Evolutionary conservation across 192 early-diverging fungal species (phyloP).

Genomic region (Backusella tuberculispora): DNA sequence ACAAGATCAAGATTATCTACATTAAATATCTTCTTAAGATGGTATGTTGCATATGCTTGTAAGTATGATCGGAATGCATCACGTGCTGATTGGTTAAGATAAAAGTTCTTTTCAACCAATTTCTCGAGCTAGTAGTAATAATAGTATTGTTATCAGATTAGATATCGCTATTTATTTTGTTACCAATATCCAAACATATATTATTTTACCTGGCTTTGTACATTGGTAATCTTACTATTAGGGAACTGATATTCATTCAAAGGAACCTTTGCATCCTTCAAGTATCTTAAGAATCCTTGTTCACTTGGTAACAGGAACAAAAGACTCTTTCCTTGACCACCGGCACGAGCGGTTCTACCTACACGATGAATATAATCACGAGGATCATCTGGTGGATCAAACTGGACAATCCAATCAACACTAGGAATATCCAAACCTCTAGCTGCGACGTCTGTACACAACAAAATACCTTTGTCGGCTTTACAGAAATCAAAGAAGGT

Average conservation of each 20-base stretch:
- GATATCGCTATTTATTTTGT: no score
- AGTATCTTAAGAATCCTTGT: slow-evolving; percentile 92
- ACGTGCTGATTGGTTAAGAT: slow-evolving; percentile 92
- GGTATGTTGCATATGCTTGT: slow-evolving; percentile 93
- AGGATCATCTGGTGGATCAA: slow-evolving; percentile 99
- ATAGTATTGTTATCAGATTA: slow-evolving; percentile 40
- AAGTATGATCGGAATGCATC: slow-evolving; percentile 97
- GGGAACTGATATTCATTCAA: slow-evolving; percentile 99
- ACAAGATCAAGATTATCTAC: slow-evolving; percentile 89
- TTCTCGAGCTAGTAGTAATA: slow-evolving; percentile 65
- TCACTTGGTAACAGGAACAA: slow-evolving; percentile 94
- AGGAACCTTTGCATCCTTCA: slow-evolving; percentile 98
- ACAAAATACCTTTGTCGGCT: slow-evolving; percentile 88
- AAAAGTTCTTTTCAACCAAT: slow-evolving; percentile 97
- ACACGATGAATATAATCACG: slow-evolving; percentile 96
- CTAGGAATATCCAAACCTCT: slow-evolving; percentile 97
- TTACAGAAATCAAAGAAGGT: slow-evolving; percentile 99
- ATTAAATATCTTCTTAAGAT: slow-evolving; percentile 95
- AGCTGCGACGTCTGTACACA: slow-evolving; percentile 98
- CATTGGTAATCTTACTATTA: slow-evolving; percentile 90
- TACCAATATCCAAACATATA: no score
- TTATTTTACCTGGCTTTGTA: slow-evolving; percentile 72
- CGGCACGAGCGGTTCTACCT: slow-evolving; percentile 94
- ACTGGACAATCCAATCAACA: slow-evolving; percentile 99
- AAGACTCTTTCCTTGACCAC: slow-evolving; percentile 88